These are phyloP conservation scores for Neonectria punicea DNA, from an alignment of 2,329 filamentous ascomycete genomes.

Conservation along the genomic window DNA sequence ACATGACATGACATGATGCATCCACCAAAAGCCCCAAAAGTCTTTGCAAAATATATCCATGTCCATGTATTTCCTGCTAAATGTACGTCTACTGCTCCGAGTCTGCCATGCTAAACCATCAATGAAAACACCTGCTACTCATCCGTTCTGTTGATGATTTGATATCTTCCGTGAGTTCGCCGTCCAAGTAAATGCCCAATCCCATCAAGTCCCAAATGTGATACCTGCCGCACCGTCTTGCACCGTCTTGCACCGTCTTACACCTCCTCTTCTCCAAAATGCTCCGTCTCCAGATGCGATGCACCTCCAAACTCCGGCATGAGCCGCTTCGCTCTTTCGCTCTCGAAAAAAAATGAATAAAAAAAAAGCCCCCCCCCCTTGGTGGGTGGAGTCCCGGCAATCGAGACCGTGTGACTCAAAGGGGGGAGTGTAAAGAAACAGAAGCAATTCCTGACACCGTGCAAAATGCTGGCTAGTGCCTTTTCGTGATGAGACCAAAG, in stretches of 20 bases:
- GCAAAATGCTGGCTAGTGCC: constrained; percentile 30
- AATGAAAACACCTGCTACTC: constrained; percentile 3
- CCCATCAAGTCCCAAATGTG: constrained; percentile 13
- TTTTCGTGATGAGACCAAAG: constrained; percentile 23
- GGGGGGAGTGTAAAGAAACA: constrained; percentile 17
- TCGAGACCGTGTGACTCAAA: constrained; percentile 1
- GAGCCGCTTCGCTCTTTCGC: constrained; percentile 32
- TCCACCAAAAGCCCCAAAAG: not conserved
- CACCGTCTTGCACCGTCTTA: not conserved
- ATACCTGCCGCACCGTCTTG: constrained; percentile 26
- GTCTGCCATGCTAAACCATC: constrained; percentile 6
- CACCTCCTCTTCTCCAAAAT: constrained; percentile 22
- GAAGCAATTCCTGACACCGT: constrained; percentile 35
- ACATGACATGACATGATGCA: not conserved
- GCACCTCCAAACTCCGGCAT: constrained; percentile 30
- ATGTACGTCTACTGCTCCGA: not conserved
- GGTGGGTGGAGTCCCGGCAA: constrained; percentile 23
- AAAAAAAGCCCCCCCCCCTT: constrained; percentile 16
- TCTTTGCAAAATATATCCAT: not conserved
- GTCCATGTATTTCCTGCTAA: not conserved
- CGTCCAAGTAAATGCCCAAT: constrained; percentile 22
- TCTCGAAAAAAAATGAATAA: not conserved
- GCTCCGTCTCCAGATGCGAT: constrained; percentile 16
- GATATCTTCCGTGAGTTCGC: constrained; percentile 17
- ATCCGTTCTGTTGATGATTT: constrained; percentile 11